A percentile compares a stretch with the other conserved stretches of the same genome.
phyloP scores from a whole-genome alignment of 768 basidiomycete species.

The Amanita jacksonii region DNA sequence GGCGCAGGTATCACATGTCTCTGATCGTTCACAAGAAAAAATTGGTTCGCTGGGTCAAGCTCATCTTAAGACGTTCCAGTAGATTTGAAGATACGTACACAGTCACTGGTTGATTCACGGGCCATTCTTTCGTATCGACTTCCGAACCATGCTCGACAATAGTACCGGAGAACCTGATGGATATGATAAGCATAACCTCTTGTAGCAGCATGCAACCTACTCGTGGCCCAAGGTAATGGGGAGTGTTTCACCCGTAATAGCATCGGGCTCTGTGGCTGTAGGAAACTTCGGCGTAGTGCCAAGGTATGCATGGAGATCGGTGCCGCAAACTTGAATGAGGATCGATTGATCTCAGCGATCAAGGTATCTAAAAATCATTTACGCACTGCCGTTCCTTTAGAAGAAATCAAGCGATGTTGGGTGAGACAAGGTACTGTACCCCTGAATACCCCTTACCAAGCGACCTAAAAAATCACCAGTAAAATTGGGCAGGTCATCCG shows the following conservation, averaged over 20 bases:
- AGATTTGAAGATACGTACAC: conserved; percentile 17
- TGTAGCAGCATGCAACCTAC: conserved; percentile 15
- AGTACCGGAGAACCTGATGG: conserved; percentile 24
- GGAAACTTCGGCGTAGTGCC: conserved; percentile 20
- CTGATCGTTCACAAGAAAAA: conserved; percentile 26
- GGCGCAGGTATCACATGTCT: conserved; percentile 24
- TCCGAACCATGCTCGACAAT: conserved; percentile 24
- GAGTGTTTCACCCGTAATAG: conserved; percentile 26
- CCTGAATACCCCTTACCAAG: conserved; percentile 16
- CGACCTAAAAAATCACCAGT: conserved; percentile 13
- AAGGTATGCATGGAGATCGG: conserved; percentile 37
- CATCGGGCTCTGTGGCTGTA: conserved; percentile 23
- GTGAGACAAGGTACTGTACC: not conserved
- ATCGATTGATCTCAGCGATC: not conserved
- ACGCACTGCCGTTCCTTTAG: conserved; percentile 26
- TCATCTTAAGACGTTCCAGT: not conserved
- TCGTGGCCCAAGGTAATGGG: conserved; percentile 40
- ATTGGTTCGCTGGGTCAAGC: conserved; percentile 28
- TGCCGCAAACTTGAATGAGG: conserved; percentile 29
- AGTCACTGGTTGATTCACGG: conserved; percentile 25
- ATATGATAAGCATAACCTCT: not conserved
- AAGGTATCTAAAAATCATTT: not conserved
- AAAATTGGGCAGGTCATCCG: not conserved
- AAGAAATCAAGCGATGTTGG: not conserved
- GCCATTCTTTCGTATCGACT: conserved; percentile 23